Base-by-base conservation (phyloP, 1,284 basidiomycete species). In the Irpex sp. region DNA sequence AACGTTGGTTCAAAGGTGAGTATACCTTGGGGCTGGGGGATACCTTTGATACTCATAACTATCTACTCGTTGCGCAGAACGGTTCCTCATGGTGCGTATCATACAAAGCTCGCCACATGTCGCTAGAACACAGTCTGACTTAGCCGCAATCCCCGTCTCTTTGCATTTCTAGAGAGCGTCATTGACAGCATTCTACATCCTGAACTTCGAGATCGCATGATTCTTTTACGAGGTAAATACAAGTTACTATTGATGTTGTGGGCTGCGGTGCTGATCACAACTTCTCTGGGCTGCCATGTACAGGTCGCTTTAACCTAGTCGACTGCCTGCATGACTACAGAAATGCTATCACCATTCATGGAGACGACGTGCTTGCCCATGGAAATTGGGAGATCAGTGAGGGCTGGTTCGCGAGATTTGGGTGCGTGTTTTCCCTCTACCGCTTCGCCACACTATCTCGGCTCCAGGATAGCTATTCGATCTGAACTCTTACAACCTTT, bases 151-250 rank as follows among this genome's bases (percentile, higher is more conserved):
- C 3, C 3, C 21, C 21, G 21, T 26, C 21, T 26, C 21, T 26
- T 26, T 26, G 26, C 26, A 26, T 8, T 66, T 60, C 21, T 70
- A 92, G 91, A 95, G 75, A 91, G 92, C 68, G 84, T 92, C n/a
- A 93, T 96, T 70, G 94, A 96, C 75, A 86, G 88, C 49, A 88
- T 96, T 59, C 82, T 93, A 65, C 92, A 95, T 76, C 92, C 94
- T 52, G 90, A 93, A 65, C 79, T 97, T 63, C 85, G 94, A 55
- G 94, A 97, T 73, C 85, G 93, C 37, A 91, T 96, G 84, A 97
- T 97, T 69, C 78, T 96, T 13, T 76, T 94, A 31, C 84, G 93
- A 78, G 91, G 93, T 26, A 26, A 26, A 4, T 26, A 26, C 26
- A 26, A 26, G 3, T 26, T 26, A 26, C 26, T 26, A 4, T 26